Base-by-base conservation (phyloP, 2,329 filamentous ascomycete species). In the Ophiostoma australiae region DNA sequence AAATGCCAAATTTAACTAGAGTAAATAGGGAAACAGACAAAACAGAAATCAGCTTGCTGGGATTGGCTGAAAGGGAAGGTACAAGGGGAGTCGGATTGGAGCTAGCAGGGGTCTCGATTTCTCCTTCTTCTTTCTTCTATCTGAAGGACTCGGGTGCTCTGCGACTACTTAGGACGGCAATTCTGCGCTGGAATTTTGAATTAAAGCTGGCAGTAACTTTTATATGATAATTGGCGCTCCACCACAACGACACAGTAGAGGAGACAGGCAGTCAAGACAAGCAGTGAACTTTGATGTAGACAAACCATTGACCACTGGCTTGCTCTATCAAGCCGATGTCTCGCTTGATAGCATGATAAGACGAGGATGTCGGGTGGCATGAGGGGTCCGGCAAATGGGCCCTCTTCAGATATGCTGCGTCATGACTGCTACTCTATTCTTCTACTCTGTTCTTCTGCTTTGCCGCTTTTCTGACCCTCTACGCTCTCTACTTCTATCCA, bases 61-160 rank as follows among this genome's bases (percentile, higher is more conserved):
- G 73, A 74, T 74, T 74, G 73, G 73, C 71, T 69, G 58, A 39
- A 65, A 31, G 52, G 23, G 23, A 27, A 58, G 52, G 52, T 23
- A 5, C 52, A 58, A 58, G 17, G 52, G 52, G n/a, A 27, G 3
- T 23, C n/a, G 20, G 48, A 23, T 23, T 55, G 52, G 52, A 27
- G 52, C 52, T 58, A 58, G 52, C 52, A 58, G 52, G 52, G 52
- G 52, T 58, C 52, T 58, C n/a, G 52, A 31, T 58, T 58, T 10
- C 39, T 41, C 4, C 15, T 3, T 13, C 37, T 39, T 13, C 13
- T 3, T 13, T 13, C 37, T 11, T 10, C 8, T 10, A 39, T 8
- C 4, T 10, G 37, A 39, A 37, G 35, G 37, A 39, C 37, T 39
- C 37, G 37, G 11, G 11, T 39, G 10, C 27, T 31, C 27, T 31